Base-by-base conservation (phyloP, 108 stramenopile species). In the Chaetoceros tenuissimus region DNA sequence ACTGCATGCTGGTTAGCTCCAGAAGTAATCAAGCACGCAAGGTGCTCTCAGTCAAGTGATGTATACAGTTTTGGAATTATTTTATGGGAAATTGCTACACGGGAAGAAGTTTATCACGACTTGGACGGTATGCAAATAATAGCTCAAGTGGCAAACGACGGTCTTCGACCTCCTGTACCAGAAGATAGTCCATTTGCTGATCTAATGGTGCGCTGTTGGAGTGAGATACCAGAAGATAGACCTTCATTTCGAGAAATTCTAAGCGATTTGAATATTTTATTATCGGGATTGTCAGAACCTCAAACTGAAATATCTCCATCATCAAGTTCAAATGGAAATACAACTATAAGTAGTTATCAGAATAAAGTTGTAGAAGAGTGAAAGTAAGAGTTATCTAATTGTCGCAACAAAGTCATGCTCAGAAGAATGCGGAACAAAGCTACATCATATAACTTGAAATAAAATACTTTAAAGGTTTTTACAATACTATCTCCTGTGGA, bases 1-100 rank as follows among this genome's bases (percentile, higher is more conserved):
- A 96, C 96, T 16, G 92, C 97, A 21, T 95, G 95, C 62, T 98
- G 95, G 94, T 70, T 97, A 45, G 96, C 97, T 8, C 97, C 97
- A 0, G 97, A 98, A 81, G 96, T 96, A 16, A 84, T 94, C 56
- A 88, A 87, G 50, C 84, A 85, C 45, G 85, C 81, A 16, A 75
- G 86, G 29, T 85, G 73, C 8, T 82, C 81, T 1, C 82, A 92
- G 62, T 81, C 67, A 75, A 92, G 88, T 61, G 98, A 98, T 78
- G 96, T 98, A 1, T 98, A 96, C 58, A 86, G 95, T 45, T 98
- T 92, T 66, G 95, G 94, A 8, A 95, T 98, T 43, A 73, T 96
- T 49, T 64, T 98, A 21, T 98, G 96, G 95, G 98, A 98, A 69
- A 61, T 97, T 43, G 89, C 90, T 49, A 97, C 95, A 0, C 63